Evolutionary conservation across 345 rosid genomes (phyloP).

Genomic region (Acer negundo): DNA sequence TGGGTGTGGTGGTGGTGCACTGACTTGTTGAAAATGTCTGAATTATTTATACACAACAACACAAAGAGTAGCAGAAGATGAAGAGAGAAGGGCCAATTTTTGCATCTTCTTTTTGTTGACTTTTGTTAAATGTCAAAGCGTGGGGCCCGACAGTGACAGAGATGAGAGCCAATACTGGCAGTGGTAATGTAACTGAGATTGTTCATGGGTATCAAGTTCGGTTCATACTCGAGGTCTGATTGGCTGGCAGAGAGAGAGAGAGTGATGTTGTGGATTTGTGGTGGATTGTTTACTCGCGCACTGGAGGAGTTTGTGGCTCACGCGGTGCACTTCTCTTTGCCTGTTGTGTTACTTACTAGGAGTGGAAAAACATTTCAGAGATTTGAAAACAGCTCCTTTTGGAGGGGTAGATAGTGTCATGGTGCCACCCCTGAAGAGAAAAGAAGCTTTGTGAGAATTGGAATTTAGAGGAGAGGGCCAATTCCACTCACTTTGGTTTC

Average conservation of each 20-base stretch:
- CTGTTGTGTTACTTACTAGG: too few relatives aligned
- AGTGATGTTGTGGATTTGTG: background rate
- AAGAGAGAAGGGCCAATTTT: background rate
- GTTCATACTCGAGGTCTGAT: conserved; percentile 24
- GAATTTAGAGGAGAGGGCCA: too few relatives aligned
- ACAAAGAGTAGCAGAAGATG: background rate
- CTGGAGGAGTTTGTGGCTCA: background rate
- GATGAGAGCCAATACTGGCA: background rate
- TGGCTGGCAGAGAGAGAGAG: conserved; percentile 12
- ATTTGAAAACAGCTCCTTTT: background rate
- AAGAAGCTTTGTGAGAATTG: too few relatives aligned
- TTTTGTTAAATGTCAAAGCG: conserved; percentile 56
- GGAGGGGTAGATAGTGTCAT: too few relatives aligned
- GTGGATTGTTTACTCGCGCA: background rate
- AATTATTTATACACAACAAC: conserved; percentile 49
- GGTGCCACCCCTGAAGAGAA: too few relatives aligned
- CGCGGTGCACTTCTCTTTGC: background rate
- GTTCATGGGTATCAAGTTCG: background rate
- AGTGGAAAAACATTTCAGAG: too few relatives aligned
- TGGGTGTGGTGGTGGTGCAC: conserved; percentile 41
- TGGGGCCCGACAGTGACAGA: conserved; percentile 24
- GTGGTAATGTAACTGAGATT: conserved; percentile 15
- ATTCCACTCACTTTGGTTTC: too few relatives aligned
- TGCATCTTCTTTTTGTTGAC: conserved; percentile 58
- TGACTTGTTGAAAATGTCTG: conserved; percentile 36